phyloP scores from a whole-genome alignment of 2,329 filamentous ascomycete species.

The Calonectria pteridis region DNA sequence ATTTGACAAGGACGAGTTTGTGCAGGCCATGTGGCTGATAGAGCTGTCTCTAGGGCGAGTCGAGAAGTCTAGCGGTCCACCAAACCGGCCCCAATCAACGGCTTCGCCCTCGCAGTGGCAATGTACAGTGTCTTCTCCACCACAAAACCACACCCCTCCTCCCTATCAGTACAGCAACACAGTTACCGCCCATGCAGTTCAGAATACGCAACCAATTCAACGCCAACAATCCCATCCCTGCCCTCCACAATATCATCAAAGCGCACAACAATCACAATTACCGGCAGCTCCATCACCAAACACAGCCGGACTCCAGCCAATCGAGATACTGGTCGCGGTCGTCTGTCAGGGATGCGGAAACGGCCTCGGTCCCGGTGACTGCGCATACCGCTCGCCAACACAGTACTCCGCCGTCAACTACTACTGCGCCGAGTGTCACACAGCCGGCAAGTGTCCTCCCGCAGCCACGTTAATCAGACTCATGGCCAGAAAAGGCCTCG shows the following conservation, averaged over 20 bases:
- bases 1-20: slow-evolving; percentile 39
- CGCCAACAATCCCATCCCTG: not conserved
- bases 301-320: not conserved
- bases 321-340: slow-evolving; percentile 16
- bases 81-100: not conserved
- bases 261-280: not conserved
- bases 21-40: slow-evolving; percentile 40
- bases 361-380: slow-evolving; percentile 11
- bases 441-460: not conserved
- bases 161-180: not conserved
- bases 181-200: not conserved
- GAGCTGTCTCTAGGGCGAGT: slow-evolving; percentile 24
- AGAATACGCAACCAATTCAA: not conserved
- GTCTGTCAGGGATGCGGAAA: slow-evolving; percentile 12
- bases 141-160: not conserved
- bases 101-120: not conserved
- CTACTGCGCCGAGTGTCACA: slow-evolving; percentile 2
- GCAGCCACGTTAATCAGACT: not conserved
- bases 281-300: not conserved
- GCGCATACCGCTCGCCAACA: slow-evolving; percentile 8
- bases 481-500: not conserved
- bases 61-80: not conserved
- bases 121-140: not conserved
- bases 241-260: not conserved
- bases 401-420: not conserved